Evolutionary conservation across 2,329 filamentous ascomycete genomes (phyloP), one percentile per base, ranked within the genome.

Genomic region (Calonectria ilicicola): DNA sequence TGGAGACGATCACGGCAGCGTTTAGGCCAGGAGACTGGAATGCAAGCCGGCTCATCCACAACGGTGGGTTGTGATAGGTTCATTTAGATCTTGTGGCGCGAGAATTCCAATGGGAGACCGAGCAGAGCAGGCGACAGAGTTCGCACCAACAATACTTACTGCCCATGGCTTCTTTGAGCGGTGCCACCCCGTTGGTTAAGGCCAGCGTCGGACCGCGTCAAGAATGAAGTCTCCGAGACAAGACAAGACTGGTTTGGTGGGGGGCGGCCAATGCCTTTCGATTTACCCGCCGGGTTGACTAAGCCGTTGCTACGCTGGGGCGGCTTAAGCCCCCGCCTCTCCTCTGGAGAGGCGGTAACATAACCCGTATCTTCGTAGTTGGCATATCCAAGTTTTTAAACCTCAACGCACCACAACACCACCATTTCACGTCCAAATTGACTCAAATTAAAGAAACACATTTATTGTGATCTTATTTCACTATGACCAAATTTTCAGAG

Each of bases 1-100:
- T 21, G 8, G 1, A 49, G 46, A n/a, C 14, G 35, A 51, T 40
- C 29, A 12, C 60, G 21, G 27, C 29, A 65, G 58, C 23, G 27
- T 58, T 67, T 63, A 26, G 46, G 23, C 56, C 56, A 65, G 69
- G 49, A 58, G 56, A 42, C 38, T 58, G 56, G 64, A 67, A 67
- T 71, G 69, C 53, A 27, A 64, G 27, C 47, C 21, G 42, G 46
- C 27, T 58, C 19, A 58, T 56, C 1, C 17, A n/a, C 21, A 60
- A 47, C 14, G 58, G 58, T 7, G 23, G 47, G 23, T 38, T 17
- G 23, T 69, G 51, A 62, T 62, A 51, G 68, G 68, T n/a, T 27
- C 51, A 53, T 56, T 29, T 42, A 38, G 15, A 40, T 23, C 19
- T 29, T 17, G 49, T 66, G 69, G 63, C 63, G 63, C 23, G 26